Conservation (phyloP, 78 protist species). For the Pigoraptor vietnamica region DNA sequence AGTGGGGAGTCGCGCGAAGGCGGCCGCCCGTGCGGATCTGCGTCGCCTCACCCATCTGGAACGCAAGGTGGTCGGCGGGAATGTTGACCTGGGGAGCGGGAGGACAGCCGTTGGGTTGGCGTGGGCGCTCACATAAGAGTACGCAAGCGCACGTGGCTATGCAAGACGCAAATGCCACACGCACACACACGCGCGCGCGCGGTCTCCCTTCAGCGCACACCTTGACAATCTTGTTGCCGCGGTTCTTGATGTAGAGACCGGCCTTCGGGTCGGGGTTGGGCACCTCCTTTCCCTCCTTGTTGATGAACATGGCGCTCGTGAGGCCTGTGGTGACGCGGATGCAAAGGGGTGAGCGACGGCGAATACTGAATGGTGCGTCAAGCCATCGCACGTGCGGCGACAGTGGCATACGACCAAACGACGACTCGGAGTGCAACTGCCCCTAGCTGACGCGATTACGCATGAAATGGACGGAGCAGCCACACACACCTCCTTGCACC, state of each 20-base stretch:
- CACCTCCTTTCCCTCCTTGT: background rate
- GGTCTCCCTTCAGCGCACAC: background rate
- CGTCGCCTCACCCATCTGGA: slow-evolving; percentile 40
- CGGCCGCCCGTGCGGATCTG: slow-evolving; percentile 44
- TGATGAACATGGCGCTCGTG: background rate
- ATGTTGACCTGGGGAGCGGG: background rate
- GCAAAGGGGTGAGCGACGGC: too few relatives aligned
- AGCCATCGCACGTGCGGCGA: too few relatives aligned
- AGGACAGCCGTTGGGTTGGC: too few relatives aligned
- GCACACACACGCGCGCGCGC: background rate
- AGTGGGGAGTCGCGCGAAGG: slow-evolving; percentile 50
- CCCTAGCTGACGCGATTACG: too few relatives aligned
- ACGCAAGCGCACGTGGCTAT: too few relatives aligned
- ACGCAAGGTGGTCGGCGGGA: slow-evolving; percentile 27
- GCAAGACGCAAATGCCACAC: background rate
- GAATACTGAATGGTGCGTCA: too few relatives aligned
- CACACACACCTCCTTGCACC: too few relatives aligned
- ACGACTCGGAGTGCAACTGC: too few relatives aligned
- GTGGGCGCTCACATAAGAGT: too few relatives aligned
- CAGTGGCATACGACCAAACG: too few relatives aligned
- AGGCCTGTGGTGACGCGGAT: too few relatives aligned
- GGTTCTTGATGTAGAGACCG: background rate
- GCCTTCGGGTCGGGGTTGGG: background rate
- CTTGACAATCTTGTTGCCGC: background rate
- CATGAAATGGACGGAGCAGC: too few relatives aligned